Evolutionary conservation across 163 green algal species (phyloP).

Genomic region (Smithsoniella earleae): DNA sequence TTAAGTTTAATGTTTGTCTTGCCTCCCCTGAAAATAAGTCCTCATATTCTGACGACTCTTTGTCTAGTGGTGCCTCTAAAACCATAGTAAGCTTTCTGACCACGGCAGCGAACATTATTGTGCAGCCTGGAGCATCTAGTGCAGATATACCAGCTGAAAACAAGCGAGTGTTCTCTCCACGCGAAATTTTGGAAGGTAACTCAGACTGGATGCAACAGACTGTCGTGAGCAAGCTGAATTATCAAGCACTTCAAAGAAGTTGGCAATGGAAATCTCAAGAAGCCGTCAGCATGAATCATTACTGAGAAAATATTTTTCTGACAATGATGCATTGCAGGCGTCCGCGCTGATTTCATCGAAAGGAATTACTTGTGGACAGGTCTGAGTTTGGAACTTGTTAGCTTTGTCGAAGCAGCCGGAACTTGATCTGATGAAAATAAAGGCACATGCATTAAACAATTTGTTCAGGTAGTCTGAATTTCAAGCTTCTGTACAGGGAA

Average conservation of each 20-base stretch:
- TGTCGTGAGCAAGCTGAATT: background rate
- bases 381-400: too few species aligned
- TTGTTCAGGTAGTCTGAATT: too few species aligned
- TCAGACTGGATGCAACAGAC: background rate
- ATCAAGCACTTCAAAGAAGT: background rate
- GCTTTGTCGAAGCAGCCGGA: too few species aligned
- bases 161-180: background rate
- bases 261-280: background rate
- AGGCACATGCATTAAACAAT: too few species aligned
- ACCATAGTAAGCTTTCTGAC: background rate
- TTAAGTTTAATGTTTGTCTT: too few species aligned
- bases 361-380: conserved; percentile 26
- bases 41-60: background rate
- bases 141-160: background rate
- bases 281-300: background rate
- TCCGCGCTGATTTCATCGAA: background rate
- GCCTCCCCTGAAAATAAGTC: too few species aligned
- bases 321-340: background rate
- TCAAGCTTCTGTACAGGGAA: too few species aligned
- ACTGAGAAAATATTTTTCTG: background rate
- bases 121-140: background rate
- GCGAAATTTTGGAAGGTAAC: background rate
- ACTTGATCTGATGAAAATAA: too few species aligned
- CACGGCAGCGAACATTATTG: background rate
- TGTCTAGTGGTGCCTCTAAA: background rate